Evolutionary conservation across 2,329 filamentous ascomycete species (phyloP).

Genomic region (Lachnellula cervina): DNA sequence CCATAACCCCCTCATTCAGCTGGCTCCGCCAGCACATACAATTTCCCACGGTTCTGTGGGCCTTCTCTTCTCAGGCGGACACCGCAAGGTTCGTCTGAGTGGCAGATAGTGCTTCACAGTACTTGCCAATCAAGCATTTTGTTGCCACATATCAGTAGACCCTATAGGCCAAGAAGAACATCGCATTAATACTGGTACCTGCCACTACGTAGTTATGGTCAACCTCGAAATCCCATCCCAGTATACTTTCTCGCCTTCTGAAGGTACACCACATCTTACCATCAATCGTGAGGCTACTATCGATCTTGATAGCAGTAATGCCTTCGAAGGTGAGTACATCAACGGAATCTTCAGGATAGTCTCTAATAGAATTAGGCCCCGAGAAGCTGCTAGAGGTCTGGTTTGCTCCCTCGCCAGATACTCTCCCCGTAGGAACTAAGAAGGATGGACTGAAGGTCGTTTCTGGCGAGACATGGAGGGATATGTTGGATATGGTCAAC

Average conservation of each 20-base stretch:
- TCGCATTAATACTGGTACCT: neutral
- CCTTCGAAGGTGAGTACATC: conserved; percentile 73
- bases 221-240: conserved; percentile 72
- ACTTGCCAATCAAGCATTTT: conserved; percentile 31
- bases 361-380: conserved; percentile 54
- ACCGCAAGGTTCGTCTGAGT: conserved; percentile 93
- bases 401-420: conserved; percentile 78
- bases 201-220: conserved; percentile 65
- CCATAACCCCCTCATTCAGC: conserved; percentile 54
- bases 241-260: conserved; percentile 77
- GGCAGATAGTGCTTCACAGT: conserved; percentile 95
- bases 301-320: conserved; percentile 90
- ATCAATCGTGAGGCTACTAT: conserved; percentile 95
- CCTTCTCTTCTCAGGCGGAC: conserved; percentile 96
- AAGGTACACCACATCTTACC: conserved; percentile 82
- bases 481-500: conserved; percentile 96
- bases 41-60: conserved; percentile 69
- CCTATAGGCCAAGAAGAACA: conserved; percentile 3
- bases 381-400: conserved; percentile 98
- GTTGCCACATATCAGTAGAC: conserved; percentile 18
- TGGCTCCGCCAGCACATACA: conserved; percentile 80
- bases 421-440: conserved; percentile 65
- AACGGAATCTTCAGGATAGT: neutral
- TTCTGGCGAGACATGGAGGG: conserved; percentile 79
- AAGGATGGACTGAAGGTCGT: conserved; percentile 83